A percentile compares a stretch with the other conserved stretches of the same genome.
These are phyloP conservation scores for Quercus cerris DNA, from an alignment of 306 rosid genomes.

Conservation along the genomic window DNA sequence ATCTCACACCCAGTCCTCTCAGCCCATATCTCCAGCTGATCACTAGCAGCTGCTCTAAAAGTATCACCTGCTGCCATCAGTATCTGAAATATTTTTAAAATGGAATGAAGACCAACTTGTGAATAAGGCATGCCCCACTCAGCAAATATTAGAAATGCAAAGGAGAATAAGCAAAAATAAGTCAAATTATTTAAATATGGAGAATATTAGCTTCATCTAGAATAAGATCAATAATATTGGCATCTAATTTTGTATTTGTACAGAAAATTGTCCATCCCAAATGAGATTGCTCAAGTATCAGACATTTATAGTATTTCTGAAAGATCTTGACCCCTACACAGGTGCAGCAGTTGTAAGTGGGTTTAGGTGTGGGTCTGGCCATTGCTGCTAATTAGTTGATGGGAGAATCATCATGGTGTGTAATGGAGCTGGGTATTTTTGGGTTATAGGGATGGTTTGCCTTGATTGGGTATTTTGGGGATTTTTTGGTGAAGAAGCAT, in stretches of 20 bases:
- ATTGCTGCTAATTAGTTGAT: too few species aligned
- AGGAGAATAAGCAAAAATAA: neutral
- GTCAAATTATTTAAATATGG: neutral
- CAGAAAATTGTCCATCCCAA: neutral
- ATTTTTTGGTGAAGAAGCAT: too few species aligned
- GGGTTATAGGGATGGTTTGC: too few species aligned
- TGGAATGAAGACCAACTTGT: slow-evolving; percentile 13
- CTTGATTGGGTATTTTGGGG: too few species aligned
- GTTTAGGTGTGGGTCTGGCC: too few species aligned
- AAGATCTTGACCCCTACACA: neutral
- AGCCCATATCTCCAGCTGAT: slow-evolving; percentile 99
- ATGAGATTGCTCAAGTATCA: neutral
- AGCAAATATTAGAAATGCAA: neutral
- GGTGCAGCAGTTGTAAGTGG: neutral
- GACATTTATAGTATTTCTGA: neutral
- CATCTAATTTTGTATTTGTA: neutral
- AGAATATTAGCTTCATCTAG: neutral
- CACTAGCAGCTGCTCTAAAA: slow-evolving; percentile 98
- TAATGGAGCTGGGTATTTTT: too few species aligned
- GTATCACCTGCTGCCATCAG: slow-evolving; percentile 99
- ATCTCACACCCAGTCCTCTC: slow-evolving; percentile 95
- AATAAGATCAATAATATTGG: neutral
- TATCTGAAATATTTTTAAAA: slow-evolving; percentile 52
- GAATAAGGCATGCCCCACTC: slow-evolving; percentile 2
- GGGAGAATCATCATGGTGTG: too few species aligned